A percentile compares a stretch with the other conserved stretches of the same genome.
These are phyloP conservation scores for Phytophthora rubi DNA, from an alignment of 352 stramenopile genomes.

Conservation along the genomic window DNA sequence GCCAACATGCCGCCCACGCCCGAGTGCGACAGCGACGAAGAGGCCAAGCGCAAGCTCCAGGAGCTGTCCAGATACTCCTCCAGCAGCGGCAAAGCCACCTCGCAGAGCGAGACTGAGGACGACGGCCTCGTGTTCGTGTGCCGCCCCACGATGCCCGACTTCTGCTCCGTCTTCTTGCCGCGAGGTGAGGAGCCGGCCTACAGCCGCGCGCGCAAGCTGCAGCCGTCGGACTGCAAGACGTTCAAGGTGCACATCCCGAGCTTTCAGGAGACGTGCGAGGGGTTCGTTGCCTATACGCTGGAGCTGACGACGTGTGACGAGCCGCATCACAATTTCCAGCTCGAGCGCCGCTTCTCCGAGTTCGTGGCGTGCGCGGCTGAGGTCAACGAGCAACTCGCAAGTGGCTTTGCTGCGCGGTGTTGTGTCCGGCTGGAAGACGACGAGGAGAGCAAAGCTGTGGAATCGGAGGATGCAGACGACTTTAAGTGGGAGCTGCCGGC, in stretches of 20 bases:
- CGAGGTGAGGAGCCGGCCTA: slow-evolving; percentile 17
- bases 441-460: slow-evolving; percentile 15
- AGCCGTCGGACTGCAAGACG: slow-evolving; percentile 27
- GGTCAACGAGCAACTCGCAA: slow-evolving; percentile 49
- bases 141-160: slow-evolving; percentile 54
- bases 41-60: slow-evolving; percentile 21
- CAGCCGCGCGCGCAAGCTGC: slow-evolving; percentile 9
- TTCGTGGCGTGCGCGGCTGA: slow-evolving; percentile 66
- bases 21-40: slow-evolving; percentile 45
- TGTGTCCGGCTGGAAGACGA: slow-evolving; percentile 12
- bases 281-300: slow-evolving; percentile 73
- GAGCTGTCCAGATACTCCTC: slow-evolving; percentile 9
- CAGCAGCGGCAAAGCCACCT: slow-evolving; percentile 25
- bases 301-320: slow-evolving; percentile 46
- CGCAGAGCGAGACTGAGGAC: slow-evolving; percentile 49
- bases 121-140: slow-evolving; percentile 76
- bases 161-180: slow-evolving; percentile 69
- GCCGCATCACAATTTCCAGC: slow-evolving; percentile 49
- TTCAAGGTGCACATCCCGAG: slow-evolving; percentile 65
- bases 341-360: slow-evolving; percentile 82
- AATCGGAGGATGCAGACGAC: not conserved
- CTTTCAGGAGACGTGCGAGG: slow-evolving; percentile 71
- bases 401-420: slow-evolving; percentile 20
- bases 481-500: slow-evolving; percentile 73
- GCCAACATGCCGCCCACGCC: slow-evolving; percentile 18